Percentiles rank a stretch among this genome's conserved stretches.
Conservation (phyloP, 2,329 filamentous ascomycete species). For the Venturia asperata region DNA sequence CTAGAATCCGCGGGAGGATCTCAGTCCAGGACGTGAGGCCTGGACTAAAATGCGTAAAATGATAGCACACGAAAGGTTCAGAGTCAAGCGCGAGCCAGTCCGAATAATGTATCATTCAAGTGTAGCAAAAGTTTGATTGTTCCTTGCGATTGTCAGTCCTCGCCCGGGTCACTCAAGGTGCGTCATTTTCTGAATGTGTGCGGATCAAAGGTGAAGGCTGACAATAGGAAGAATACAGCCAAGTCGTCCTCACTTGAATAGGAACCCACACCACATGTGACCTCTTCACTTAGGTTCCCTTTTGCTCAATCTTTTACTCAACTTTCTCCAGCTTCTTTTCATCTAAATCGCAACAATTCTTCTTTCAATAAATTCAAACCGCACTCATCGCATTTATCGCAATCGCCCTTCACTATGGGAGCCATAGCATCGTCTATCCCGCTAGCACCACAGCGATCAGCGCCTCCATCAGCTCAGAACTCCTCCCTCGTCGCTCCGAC, state of each 20-base stretch:
- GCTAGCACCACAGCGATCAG: background rate
- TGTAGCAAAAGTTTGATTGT: background rate
- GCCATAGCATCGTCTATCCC: background rate
- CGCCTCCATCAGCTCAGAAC: background rate
- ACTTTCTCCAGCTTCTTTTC: background rate
- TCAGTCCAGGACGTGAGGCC: too few relatives aligned
- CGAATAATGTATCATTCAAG: too few relatives aligned
- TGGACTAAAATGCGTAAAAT: too few relatives aligned
- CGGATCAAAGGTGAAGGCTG: conserved; percentile 6
- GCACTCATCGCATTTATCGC: background rate
- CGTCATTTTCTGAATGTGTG: background rate
- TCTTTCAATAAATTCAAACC: background rate
- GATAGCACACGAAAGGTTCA: background rate
- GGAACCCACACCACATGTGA: background rate
- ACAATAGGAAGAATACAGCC: background rate
- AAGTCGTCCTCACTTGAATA: background rate
- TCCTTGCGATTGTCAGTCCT: background rate
- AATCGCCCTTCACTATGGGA: background rate
- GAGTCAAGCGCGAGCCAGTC: background rate
- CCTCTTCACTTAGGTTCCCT: background rate
- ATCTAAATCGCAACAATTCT: conserved; percentile 6
- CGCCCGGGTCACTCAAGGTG: background rate
- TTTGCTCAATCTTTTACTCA: background rate
- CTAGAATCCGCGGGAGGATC: too few relatives aligned
- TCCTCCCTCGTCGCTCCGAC: background rate